A percentile compares a stretch with the other conserved stretches of the same genome.
Conservation (phyloP, 2,329 filamentous ascomycete genomes). For the Botryotinia convoluta region DNA sequence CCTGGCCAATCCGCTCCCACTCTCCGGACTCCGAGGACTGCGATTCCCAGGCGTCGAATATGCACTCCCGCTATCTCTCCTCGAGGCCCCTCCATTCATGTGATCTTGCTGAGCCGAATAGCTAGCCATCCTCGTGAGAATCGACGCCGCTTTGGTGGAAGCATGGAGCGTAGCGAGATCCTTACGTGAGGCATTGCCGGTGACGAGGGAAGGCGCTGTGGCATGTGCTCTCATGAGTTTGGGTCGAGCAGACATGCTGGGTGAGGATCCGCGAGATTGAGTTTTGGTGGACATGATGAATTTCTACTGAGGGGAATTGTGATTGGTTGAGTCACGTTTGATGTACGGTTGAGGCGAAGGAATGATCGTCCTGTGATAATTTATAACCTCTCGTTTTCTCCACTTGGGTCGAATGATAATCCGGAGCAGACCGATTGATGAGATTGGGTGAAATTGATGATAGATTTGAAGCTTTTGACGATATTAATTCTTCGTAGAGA, state of each 20-base stretch:
- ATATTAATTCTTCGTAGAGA: neutral
- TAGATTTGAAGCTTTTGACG: neutral
- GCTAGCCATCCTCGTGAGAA: constrained; percentile 54
- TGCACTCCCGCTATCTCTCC: constrained; percentile 18
- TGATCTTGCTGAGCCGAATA: constrained; percentile 45
- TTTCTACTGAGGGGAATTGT: neutral
- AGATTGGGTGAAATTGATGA: constrained; percentile 9
- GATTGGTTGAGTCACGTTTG: constrained; percentile 9
- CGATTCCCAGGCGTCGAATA: constrained; percentile 19
- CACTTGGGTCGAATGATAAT: constrained; percentile 14
- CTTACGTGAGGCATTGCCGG: constrained; percentile 52
- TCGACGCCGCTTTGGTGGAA: constrained; percentile 52
- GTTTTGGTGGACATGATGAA: constrained; percentile 41
- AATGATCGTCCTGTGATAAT: constrained; percentile 10
- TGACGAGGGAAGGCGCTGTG: constrained; percentile 57
- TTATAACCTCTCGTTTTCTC: constrained; percentile 2
- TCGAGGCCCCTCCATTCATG: constrained; percentile 19
- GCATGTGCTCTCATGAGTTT: constrained; percentile 53
- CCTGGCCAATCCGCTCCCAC: constrained; percentile 30
- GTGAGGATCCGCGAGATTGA: constrained; percentile 41
- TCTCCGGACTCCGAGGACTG: constrained; percentile 26
- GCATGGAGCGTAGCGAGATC: constrained; percentile 50
- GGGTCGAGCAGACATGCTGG: constrained; percentile 46
- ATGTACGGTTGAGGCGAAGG: neutral
- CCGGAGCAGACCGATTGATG: constrained; percentile 4